phyloP scores from a whole-genome alignment of 1,284 basidiomycete genomes.

The Leccinum pachyderme region DNA sequence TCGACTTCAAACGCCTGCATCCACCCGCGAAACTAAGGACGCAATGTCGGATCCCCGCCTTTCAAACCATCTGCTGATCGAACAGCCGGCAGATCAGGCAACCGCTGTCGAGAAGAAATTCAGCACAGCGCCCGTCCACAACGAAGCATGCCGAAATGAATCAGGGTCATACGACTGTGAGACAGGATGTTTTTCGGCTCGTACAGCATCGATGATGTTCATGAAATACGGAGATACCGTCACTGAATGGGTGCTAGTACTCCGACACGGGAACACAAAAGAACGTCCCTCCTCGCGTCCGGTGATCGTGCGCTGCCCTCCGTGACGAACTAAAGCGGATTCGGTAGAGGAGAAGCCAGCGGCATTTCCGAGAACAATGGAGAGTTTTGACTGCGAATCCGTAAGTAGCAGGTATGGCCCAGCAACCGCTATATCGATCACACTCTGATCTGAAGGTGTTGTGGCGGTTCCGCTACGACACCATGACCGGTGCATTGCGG shows the following conservation, averaged over 20 bases:
- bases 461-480: conserved; percentile 29
- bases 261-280: conserved; percentile 5
- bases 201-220: background rate
- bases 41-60: conserved; percentile 2
- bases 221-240: conserved; percentile 6
- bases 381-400: conserved; percentile 29
- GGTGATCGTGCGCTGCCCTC: conserved; percentile 6
- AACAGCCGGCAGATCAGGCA: conserved; percentile 18
- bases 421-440: conserved; percentile 30
- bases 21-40: background rate
- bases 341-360: conserved; percentile 19
- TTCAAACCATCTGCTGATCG: conserved; percentile 1
- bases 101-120: conserved; percentile 15
- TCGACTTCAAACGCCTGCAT: background rate
- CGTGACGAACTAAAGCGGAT: conserved; percentile 1
- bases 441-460: conserved; percentile 30
- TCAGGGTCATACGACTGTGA: conserved; percentile 23
- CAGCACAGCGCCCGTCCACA: conserved; percentile 13
- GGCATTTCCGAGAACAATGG: conserved; percentile 26
- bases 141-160: conserved; percentile 31
- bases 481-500: conserved; percentile 29
- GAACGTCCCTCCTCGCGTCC: background rate
- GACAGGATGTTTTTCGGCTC: conserved; percentile 1
- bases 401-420: conserved; percentile 29
- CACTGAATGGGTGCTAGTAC: background rate